Conservation (phyloP, 2,329 filamentous ascomycete species). For the Neonectria magnoliae region DNA sequence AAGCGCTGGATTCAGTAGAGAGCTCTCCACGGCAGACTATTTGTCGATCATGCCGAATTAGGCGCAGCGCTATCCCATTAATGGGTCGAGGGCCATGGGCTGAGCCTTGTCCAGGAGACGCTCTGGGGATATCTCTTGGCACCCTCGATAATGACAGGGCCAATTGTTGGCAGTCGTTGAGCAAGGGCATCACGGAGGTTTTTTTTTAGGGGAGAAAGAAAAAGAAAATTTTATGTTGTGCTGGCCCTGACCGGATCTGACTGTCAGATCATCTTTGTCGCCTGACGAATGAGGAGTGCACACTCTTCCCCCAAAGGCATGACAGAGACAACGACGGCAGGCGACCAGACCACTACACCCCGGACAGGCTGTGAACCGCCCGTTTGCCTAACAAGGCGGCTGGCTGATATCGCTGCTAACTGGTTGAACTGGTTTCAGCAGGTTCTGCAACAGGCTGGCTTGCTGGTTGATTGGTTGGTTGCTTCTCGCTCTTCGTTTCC, state of each 20-base stretch:
- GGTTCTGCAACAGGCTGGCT: background rate
- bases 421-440: background rate
- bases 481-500: constrained; percentile 7
- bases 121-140: constrained; percentile 46
- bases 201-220: constrained; percentile 16
- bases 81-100: constrained; percentile 27
- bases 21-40: constrained; percentile 26
- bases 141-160: constrained; percentile 30
- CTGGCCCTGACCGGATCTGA: constrained; percentile 25
- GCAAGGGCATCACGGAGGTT: constrained; percentile 30
- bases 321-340: background rate
- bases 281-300: constrained; percentile 32
- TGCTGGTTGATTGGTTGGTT: constrained; percentile 18
- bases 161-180: constrained; percentile 24
- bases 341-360: constrained; percentile 19
- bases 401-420: constrained; percentile 11
- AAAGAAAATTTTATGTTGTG: constrained; percentile 24
- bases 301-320: background rate
- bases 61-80: constrained; percentile 34
- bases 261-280: constrained; percentile 38
- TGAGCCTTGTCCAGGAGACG: constrained; percentile 31
- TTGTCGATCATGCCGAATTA: constrained; percentile 40
- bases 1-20: background rate
- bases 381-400: constrained; percentile 7
- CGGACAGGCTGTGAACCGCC: constrained; percentile 17